Conservation (phyloP, 495 filamentous ascomycete species). For the Penicillium daleae region DNA sequence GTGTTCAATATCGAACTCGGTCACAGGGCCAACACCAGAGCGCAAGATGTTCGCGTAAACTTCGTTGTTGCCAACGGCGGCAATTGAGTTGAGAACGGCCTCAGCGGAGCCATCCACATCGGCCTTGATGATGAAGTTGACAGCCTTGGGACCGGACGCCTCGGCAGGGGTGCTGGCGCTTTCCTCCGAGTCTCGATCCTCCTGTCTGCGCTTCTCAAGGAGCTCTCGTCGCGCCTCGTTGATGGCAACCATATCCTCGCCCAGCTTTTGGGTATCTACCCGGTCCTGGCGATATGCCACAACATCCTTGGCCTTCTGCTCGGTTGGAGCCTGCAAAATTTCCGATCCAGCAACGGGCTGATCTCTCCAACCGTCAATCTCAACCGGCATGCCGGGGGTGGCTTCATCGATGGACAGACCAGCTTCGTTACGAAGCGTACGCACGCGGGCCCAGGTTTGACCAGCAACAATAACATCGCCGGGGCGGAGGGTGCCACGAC, state of each 20-base stretch:
- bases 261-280: constrained; percentile 61
- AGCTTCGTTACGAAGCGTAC: constrained; percentile 82
- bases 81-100: constrained; percentile 75
- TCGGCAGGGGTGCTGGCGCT: constrained; percentile 31
- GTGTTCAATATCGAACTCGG: constrained; percentile 88
- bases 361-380: constrained; percentile 93
- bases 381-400: constrained; percentile 86
- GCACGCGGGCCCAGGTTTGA: constrained; percentile 79
- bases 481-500: constrained; percentile 77
- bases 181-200: constrained; percentile 46
- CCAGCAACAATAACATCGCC: constrained; percentile 91
- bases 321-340: constrained; percentile 78
- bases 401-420: constrained; percentile 72
- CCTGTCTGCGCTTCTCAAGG: constrained; percentile 58
- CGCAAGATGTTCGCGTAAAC: constrained; percentile 77
- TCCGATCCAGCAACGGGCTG: constrained; percentile 88
- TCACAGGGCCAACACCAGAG: constrained; percentile 74
- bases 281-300: constrained; percentile 73
- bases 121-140: constrained; percentile 86
- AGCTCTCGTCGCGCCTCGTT: constrained; percentile 68
- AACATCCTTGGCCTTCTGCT: constrained; percentile 80
- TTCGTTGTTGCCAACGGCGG: constrained; percentile 79
- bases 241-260: constrained; percentile 74
- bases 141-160: constrained; percentile 58
- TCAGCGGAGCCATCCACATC: constrained; percentile 94